These are phyloP conservation scores for Skeletonema potamos DNA, from an alignment of 108 stramenopile genomes.

Conservation along the genomic window DNA sequence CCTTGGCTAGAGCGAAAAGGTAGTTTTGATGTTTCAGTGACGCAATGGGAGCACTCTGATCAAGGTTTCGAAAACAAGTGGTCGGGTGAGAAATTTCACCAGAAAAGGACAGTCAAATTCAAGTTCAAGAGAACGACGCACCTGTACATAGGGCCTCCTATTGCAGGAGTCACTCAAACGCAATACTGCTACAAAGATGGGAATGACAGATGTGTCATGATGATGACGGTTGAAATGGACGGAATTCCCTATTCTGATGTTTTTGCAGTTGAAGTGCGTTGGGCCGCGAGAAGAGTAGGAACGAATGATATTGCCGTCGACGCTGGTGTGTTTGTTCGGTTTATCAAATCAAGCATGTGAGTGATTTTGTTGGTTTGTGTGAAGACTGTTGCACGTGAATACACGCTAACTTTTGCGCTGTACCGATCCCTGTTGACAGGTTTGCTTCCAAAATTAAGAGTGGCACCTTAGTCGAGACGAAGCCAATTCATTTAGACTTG, in stretches of 20 bases:
- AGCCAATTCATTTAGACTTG: conserved; percentile 60
- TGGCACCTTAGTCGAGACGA: conserved; percentile 68
- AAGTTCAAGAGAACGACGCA: conserved; percentile 76
- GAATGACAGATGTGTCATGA: conserved; percentile 62
- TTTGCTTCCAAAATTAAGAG: conserved; percentile 73
- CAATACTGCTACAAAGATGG: conserved; percentile 71
- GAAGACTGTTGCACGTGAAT: neutral
- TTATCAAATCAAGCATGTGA: conserved; percentile 68
- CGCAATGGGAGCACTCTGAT: conserved; percentile 60
- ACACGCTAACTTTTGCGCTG: neutral
- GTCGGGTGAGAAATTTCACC: conserved; percentile 58
- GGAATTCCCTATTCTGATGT: conserved; percentile 84
- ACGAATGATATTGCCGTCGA: conserved; percentile 60
- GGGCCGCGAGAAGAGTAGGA: conserved; percentile 67
- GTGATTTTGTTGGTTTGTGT: conserved; percentile 1
- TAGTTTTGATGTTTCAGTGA: conserved; percentile 63
- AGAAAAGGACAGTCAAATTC: conserved; percentile 61
- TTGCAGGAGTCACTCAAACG: conserved; percentile 77
- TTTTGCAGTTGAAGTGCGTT: conserved; percentile 80
- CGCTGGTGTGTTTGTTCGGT: conserved; percentile 77
- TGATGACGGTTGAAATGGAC: conserved; percentile 75
- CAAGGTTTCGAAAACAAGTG: conserved; percentile 53
- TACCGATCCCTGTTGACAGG: conserved; percentile 7
- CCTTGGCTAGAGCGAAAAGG: conserved; percentile 67
- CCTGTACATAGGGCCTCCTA: conserved; percentile 79